Evolutionary conservation across 1,284 basidiomycete species (phyloP), one percentile per base, ranked within the genome.

Genomic region (Pisolithus thermaeus): DNA sequence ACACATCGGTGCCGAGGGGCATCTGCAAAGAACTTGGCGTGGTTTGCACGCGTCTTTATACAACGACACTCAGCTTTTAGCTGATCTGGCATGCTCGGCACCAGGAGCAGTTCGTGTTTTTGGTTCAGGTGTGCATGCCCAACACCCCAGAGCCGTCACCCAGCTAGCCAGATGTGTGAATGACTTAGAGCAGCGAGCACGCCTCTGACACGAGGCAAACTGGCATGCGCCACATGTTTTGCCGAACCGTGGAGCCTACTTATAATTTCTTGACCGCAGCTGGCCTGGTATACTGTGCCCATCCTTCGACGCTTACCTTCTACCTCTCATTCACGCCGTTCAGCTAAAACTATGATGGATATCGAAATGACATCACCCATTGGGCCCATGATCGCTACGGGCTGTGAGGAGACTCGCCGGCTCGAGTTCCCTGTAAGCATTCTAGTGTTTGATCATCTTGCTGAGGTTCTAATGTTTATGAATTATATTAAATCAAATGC

Each of bases 341-440:
- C 39, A 41, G 18, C n/a, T 25, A 57, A 51, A 41, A 55, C 52
- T 22, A 50, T 57, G 49, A 68, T 69, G 63, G 64, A 66, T 28
- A 54, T 68, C 32, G 67, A 66, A 28, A 69, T 66, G 67, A 20
- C 51, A 37, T 66, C 67, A 47, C 58, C 64, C 22, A 43, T 58
- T 8, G 63, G 64, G 38, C 63, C 66, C 4, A 35, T 65, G 55
- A 56, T 69, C 45, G 54, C 56, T 22, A 53, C 59, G 9, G 52
- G 52, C 28, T 67, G 57, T 28, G 47, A 59, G 37, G 55, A 59
- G 39, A 53, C 47, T n/a, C 55, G 49, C 30, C 43, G 45, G 30
- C 59, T 63, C 39, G 49, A 55, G 25, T 52, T 65, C 48, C 50
- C 57, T 20, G 64, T 66, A 50, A 56, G 66, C 11, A 36, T 20